Conservation (phyloP, 108 stramenopile species). For the Nitzschia inconspicua region DNA sequence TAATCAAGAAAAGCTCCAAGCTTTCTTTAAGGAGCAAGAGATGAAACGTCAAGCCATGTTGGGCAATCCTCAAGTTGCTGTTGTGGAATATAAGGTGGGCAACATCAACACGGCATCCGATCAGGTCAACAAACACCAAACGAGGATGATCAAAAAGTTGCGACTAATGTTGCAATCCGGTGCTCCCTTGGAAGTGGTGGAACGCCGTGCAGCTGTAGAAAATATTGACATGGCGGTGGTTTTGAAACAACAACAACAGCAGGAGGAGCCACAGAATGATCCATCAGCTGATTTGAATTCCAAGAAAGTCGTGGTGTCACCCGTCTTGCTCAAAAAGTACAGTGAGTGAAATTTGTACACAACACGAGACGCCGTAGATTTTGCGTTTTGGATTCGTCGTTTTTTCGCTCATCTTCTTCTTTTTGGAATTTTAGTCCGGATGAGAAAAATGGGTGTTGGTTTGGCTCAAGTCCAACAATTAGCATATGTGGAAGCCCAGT, state of each 20-base stretch:
- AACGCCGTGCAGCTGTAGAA: slow-evolving; percentile 41
- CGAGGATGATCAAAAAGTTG: slow-evolving; percentile 34
- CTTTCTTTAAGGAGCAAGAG: neutral
- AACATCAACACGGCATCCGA: neutral
- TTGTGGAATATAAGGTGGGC: neutral
- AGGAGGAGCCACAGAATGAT: neutral
- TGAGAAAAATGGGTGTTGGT: slow-evolving; percentile 35
- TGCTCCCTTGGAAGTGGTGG: slow-evolving; percentile 37
- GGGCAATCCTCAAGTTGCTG: neutral
- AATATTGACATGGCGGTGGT: slow-evolving; percentile 40
- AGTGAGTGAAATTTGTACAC: too few relatives aligned
- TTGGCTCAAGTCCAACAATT: slow-evolving; percentile 35
- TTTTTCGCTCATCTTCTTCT: too few relatives aligned
- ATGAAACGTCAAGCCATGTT: neutral
- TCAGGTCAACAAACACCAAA: neutral
- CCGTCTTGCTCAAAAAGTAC: slow-evolving; percentile 61
- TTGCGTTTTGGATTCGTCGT: too few relatives aligned
- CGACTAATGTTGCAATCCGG: slow-evolving; percentile 43
- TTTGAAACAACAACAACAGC: too few relatives aligned
- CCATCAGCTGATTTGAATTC: neutral
- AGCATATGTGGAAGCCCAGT: slow-evolving; percentile 24
- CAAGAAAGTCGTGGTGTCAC: neutral
- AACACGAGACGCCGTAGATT: too few relatives aligned
- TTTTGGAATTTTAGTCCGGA: too few relatives aligned
- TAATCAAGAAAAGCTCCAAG: neutral